phyloP scores from a whole-genome alignment of 345 rosid genomes.

The Microcos paniculata region DNA sequence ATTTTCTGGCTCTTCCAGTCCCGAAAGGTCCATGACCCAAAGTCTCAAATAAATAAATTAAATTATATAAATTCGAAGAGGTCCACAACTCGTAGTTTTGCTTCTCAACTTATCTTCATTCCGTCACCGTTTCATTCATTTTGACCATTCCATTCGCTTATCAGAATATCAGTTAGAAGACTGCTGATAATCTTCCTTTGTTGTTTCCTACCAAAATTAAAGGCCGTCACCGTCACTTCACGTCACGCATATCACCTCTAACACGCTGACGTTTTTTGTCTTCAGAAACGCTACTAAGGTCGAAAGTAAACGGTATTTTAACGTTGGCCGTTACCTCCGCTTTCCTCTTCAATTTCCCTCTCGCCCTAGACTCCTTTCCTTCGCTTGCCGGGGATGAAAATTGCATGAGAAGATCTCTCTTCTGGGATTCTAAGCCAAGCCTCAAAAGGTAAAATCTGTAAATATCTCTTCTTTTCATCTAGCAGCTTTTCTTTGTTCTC shows the following conservation, averaged over 20 bases:
- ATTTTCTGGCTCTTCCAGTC: not conserved
- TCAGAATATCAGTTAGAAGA: not conserved
- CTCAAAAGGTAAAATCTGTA: not conserved
- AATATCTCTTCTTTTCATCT: not conserved
- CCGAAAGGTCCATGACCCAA: not conserved
- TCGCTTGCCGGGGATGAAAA: not conserved
- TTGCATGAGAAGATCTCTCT: not conserved
- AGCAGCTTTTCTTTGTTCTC: not conserved
- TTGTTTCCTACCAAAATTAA: not conserved
- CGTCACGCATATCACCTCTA: not conserved
- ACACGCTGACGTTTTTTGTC: not conserved
- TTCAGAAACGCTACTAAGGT: not conserved
- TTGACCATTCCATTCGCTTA: not conserved
- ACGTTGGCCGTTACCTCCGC: not conserved
- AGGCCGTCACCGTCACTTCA: constrained; percentile 2
- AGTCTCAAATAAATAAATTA: not conserved
- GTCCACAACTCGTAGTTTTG: too few relatives aligned
- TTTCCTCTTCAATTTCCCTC: not conserved
- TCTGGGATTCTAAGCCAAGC: not conserved
- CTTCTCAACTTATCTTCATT: not conserved
- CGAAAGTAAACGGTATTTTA: not conserved
- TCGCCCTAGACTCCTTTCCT: not conserved
- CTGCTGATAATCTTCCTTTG: too few relatives aligned
- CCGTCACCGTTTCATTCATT: not conserved
- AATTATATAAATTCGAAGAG: not conserved